These are phyloP conservation scores for Ceratocystiopsis minuta DNA, from an alignment of 2,329 filamentous ascomycete species.

Conservation along the genomic window DNA sequence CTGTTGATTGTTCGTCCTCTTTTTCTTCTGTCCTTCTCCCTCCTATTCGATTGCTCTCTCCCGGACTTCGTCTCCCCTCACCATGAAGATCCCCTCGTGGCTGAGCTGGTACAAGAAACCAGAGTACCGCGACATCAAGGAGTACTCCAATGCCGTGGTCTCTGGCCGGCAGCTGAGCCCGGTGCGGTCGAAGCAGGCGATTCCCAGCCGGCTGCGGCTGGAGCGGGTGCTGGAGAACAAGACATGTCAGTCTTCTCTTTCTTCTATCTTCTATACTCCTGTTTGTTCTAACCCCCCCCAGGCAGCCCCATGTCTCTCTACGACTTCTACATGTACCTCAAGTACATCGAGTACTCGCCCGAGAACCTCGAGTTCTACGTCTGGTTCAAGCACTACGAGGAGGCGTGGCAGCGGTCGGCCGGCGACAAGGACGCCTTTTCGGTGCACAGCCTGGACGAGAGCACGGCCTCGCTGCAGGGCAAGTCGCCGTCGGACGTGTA, in stretches of 20 bases:
- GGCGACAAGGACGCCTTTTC: conserved; percentile 13
- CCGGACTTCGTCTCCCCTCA: conserved; percentile 1
- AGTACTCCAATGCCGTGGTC: conserved; percentile 22
- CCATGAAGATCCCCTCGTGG: conserved; percentile 18
- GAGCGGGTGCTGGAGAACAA: conserved; percentile 29
- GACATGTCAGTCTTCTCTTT: conserved; percentile 22
- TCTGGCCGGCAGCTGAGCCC: conserved; percentile 20
- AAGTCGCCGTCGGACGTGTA: too few relatives aligned
- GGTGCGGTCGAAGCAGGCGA: conserved; percentile 16
- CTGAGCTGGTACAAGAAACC: conserved; percentile 30
- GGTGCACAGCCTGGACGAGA: conserved; percentile 12
- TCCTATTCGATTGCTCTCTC: too few relatives aligned
- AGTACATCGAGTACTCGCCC: conserved; percentile 28
- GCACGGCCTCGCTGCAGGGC: conserved; percentile 12
- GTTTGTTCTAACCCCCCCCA: conserved; percentile 9
- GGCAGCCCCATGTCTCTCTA: conserved; percentile 30
- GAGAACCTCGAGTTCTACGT: conserved; percentile 33
- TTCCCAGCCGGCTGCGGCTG: conserved; percentile 22
- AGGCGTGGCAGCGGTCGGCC: conserved; percentile 9
- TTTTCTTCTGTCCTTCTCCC: too few relatives aligned
- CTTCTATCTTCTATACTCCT: background rate
- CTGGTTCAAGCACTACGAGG: conserved; percentile 28
- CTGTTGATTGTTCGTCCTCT: too few relatives aligned
- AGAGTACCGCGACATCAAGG: conserved; percentile 27
- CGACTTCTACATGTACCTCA: conserved; percentile 33